phyloP scores from a whole-genome alignment of 2,329 filamentous ascomycete genomes.

The Nemania serpens region DNA sequence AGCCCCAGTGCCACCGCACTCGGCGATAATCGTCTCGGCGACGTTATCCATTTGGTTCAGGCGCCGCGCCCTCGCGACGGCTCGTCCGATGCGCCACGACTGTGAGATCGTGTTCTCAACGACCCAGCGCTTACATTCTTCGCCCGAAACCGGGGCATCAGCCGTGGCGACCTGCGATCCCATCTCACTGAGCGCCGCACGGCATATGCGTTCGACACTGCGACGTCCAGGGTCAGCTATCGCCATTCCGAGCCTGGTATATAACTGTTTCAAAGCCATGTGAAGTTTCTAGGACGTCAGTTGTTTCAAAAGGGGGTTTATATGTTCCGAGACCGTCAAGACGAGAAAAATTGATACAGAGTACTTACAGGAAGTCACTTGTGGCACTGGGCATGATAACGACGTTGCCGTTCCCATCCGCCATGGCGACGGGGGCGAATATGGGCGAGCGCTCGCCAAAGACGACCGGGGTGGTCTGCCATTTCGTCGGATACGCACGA shows the following conservation, averaged over 20 bases:
- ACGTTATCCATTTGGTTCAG: constrained; percentile 58
- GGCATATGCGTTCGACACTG: constrained; percentile 53
- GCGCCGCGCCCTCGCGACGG: constrained; percentile 56
- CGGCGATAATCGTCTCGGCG: constrained; percentile 61
- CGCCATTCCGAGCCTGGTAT: background rate
- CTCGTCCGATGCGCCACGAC: constrained; percentile 64
- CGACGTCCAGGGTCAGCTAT: background rate
- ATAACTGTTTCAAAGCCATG: background rate
- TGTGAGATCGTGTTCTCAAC: constrained; percentile 59
- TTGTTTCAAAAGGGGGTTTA: background rate
- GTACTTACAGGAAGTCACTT: constrained; percentile 46
- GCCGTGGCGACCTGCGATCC: constrained; percentile 57
- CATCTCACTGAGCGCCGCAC: constrained; percentile 59
- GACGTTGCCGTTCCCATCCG: constrained; percentile 51
- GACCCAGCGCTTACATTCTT: constrained; percentile 55
- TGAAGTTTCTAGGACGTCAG: background rate
- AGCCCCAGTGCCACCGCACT: constrained; percentile 57
- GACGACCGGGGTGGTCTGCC: constrained; percentile 59
- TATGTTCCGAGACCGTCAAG: background rate
- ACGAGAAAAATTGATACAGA: background rate
- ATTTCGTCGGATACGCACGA: constrained; percentile 58
- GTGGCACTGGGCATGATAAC: constrained; percentile 52
- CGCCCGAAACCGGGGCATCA: constrained; percentile 53
- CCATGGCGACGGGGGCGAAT: constrained; percentile 50
- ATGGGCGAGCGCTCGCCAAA: constrained; percentile 54